Evolutionary conservation across 345 rosid species (phyloP).

Genomic region (Acer yangbiense): DNA sequence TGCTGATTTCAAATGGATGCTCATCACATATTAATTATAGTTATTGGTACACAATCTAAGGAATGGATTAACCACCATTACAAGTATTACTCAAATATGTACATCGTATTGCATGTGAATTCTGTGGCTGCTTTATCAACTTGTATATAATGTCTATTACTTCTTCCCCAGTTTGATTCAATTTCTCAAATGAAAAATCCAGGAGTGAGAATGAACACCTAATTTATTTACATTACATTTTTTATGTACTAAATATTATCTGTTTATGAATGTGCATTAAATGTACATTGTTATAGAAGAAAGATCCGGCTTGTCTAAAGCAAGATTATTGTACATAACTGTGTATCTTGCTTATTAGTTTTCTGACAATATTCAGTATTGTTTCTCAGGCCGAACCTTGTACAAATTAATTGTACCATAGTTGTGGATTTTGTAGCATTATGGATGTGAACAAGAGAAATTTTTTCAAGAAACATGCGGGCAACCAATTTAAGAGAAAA

Average conservation of each 20-base stretch:
- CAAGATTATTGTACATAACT: background rate
- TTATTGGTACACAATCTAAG: background rate
- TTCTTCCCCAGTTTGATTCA: background rate
- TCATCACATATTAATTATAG: background rate
- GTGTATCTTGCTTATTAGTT: background rate
- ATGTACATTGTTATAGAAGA: background rate
- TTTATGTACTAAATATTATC: background rate
- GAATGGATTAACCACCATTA: background rate
- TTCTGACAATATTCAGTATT: background rate
- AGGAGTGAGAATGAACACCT: background rate
- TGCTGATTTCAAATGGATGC: background rate
- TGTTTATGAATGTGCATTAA: background rate
- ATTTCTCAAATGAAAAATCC: background rate
- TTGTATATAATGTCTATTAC: background rate
- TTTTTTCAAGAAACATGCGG: conserved; percentile 41
- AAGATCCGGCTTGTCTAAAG: background rate
- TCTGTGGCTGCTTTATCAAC: background rate
- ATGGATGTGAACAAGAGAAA: conserved; percentile 52
- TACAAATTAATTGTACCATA: background rate
- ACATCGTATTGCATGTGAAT: background rate
- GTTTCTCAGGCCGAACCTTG: background rate
- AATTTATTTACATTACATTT: background rate
- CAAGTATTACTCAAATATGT: background rate
- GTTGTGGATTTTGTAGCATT: conserved; percentile 11
- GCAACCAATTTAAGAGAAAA: conserved; percentile 44